Percentiles rank a stretch among this genome's conserved stretches.
phyloP scores from a whole-genome alignment of 148 eudicot species.

The Beta vulgaris region DNA sequence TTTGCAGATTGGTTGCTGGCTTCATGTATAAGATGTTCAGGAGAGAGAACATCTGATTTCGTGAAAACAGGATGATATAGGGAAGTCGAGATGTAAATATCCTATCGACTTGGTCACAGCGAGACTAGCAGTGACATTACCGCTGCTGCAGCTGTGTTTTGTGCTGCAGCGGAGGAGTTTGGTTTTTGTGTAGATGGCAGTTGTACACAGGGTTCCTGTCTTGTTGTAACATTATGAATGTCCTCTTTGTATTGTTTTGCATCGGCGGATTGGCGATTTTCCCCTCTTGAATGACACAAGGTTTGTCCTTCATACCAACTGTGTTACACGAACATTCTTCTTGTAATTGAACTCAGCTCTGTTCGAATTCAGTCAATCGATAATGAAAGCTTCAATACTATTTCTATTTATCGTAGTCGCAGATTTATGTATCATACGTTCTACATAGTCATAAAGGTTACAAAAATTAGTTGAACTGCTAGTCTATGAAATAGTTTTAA shows the following conservation, averaged over 20 bases:
- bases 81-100: slow-evolving; percentile 20
- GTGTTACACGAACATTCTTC: slow-evolving; percentile 14
- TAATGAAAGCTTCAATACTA: neutral
- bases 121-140: slow-evolving; percentile 12
- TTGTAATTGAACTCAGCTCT: neutral
- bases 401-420: neutral
- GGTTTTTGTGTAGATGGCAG: slow-evolving; percentile 29
- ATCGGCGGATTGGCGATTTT: slow-evolving; percentile 27
- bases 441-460: too few relatives aligned
- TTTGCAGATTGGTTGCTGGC: slow-evolving; percentile 9
- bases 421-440: too few relatives aligned
- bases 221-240: slow-evolving; percentile 24
- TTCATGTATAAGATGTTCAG: slow-evolving; percentile 15
- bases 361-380: neutral
- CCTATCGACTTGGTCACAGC: slow-evolving; percentile 19
- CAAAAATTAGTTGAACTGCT: too few relatives aligned
- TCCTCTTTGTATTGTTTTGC: slow-evolving; percentile 23
- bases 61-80: slow-evolving; percentile 7
- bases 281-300: slow-evolving; percentile 18
- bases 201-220: slow-evolving; percentile 22
- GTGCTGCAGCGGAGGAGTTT: slow-evolving; percentile 17
- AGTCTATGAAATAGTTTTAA: too few relatives aligned
- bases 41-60: slow-evolving; percentile 6
- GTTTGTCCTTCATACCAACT: slow-evolving; percentile 11
- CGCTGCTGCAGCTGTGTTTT: slow-evolving; percentile 24